Evolutionary conservation across 208 protist genomes (phyloP), one percentile per base, ranked within the genome.

Genomic region (Trypanosoma melophagium): DNA sequence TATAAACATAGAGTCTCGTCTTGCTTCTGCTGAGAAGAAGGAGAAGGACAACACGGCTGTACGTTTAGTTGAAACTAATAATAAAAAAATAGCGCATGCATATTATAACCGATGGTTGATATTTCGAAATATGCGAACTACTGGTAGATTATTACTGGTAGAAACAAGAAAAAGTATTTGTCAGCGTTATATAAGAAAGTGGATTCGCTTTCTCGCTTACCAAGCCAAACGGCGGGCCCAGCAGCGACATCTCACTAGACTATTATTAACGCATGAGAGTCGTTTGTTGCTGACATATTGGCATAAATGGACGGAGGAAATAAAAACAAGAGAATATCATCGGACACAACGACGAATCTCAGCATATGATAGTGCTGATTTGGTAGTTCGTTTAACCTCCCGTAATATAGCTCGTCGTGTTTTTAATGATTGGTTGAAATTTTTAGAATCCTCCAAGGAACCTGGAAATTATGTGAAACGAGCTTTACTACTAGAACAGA

Each of bases 1-100:
- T 31, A 53, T n/a, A 3, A 69, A 54, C 31, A 50, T 75, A 22
- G 70, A 60, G 19, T 56, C 14, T 63, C 70, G 70, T 9, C 62
- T 75, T 41, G 47, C 53, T 19, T 42, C 51, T 8, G 41, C 56
- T 12, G 70, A 75, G 45, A 35, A 62, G 5, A 40, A 4, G n/a
- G 51, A 35, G n/a, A 60, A 62, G n/a, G 0, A 24, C 12, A 16
- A 63, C 2, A 35, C 14, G 10, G 56, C 47, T 40, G 45, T 25
- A 22, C 65, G 25, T 35, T 19, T 70, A 16, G 28, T 28, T 4
- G 56, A 41, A 28, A 12, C 17, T 3, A 54, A 21, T 19, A 21
- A 31, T 14, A 54, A 49, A 17, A 56, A 54, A 17, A 9, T 62
- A 42, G 22, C 12, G 7, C 13, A 17, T 31, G 0, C 25, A 28